Evolutionary conservation across 441 rosid genomes (phyloP).

Genomic region (Biscutella auriculata): DNA sequence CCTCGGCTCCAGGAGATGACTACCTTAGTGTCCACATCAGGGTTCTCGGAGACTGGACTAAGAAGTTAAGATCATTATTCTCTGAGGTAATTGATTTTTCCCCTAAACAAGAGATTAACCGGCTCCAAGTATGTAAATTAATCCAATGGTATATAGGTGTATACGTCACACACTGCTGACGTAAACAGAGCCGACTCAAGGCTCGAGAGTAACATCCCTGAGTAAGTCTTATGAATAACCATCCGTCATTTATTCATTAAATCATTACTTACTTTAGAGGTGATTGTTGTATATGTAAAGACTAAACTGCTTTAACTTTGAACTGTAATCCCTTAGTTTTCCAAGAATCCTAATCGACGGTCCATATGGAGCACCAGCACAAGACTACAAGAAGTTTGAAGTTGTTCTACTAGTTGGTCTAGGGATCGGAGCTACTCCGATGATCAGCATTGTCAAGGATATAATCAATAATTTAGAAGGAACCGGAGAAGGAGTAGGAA

Average conservation of each 20-base stretch:
- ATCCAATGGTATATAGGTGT: conserved; percentile 22
- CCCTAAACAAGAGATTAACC: background rate
- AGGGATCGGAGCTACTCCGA: conserved; percentile 74
- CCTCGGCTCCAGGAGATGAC: conserved; percentile 66
- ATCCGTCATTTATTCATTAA: background rate
- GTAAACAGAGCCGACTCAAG: conserved; percentile 32
- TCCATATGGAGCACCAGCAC: conserved; percentile 72
- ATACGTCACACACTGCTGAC: conserved; percentile 30
- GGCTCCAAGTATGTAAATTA: background rate
- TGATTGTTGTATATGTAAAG: too few species aligned
- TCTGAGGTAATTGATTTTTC: conserved; percentile 37
- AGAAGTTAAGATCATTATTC: conserved; percentile 40
- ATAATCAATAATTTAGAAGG: conserved; percentile 50
- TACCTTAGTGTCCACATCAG: conserved; percentile 61
- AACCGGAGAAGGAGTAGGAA: conserved; percentile 9
- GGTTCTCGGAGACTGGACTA: conserved; percentile 68
- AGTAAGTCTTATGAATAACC: conserved; percentile 26
- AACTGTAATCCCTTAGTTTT: conserved; percentile 27
- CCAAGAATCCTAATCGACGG: conserved; percentile 60
- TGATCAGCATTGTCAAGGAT: conserved; percentile 69
- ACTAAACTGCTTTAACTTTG: too few species aligned
- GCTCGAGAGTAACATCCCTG: conserved; percentile 22
- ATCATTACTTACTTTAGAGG: background rate
- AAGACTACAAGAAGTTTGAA: conserved; percentile 60
- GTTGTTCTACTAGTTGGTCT: conserved; percentile 54